Evolutionary conservation across 2,329 filamentous ascomycete species (phyloP).

Genomic region (Nemania abortiva): DNA sequence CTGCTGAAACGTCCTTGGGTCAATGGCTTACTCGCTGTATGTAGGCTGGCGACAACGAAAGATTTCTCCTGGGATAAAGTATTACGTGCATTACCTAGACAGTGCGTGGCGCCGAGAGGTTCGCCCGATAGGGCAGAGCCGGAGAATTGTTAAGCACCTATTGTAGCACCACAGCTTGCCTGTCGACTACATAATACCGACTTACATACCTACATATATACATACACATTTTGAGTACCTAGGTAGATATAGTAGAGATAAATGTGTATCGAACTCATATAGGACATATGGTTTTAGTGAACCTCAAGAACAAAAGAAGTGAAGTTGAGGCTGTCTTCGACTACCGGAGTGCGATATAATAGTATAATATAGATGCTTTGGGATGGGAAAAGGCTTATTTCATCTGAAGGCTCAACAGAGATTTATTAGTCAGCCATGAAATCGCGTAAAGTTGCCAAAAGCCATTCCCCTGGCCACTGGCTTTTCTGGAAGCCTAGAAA

Average conservation of each 20-base stretch:
- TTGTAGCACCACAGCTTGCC: slow-evolving; percentile 1
- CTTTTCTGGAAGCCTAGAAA: slow-evolving; percentile 28
- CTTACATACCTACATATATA: no score
- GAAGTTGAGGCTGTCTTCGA: no score
- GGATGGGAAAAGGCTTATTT: neutral
- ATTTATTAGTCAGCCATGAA: neutral
- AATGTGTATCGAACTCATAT: no score
- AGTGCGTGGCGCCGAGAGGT: slow-evolving; percentile 29
- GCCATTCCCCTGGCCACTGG: slow-evolving; percentile 11
- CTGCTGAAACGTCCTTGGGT: neutral
- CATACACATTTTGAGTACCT: no score
- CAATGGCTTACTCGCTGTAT: no score
- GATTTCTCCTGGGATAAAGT: no score
- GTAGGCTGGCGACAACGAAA: neutral
- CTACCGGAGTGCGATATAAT: no score
- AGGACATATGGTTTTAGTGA: no score
- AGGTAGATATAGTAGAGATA: no score
- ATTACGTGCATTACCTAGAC: neutral
- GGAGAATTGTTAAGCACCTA: slow-evolving; percentile 6
- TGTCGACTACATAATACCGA: neutral
- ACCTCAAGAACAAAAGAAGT: neutral
- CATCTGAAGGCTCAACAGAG: neutral
- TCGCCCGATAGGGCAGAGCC: slow-evolving; percentile 33
- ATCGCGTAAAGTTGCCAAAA: neutral
- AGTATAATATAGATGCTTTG: no score